phyloP scores from a whole-genome alignment of 208 protist genomes.

The Leishmania mexicana region DNA sequence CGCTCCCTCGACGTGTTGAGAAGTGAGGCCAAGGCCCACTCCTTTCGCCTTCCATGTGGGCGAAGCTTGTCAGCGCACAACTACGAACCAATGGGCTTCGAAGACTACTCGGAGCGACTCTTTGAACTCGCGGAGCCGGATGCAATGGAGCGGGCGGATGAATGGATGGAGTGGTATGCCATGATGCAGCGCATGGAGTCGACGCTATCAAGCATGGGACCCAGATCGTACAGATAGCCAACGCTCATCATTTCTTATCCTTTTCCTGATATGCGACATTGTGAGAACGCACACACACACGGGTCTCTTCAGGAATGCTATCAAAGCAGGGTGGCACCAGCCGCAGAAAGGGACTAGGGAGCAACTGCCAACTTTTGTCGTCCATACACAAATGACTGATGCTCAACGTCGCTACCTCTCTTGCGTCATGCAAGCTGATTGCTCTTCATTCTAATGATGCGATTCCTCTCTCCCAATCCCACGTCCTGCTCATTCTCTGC shows the following conservation, averaged over 20 bases:
- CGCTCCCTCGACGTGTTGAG: slow-evolving; percentile 26
- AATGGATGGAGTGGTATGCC: slow-evolving; percentile 84
- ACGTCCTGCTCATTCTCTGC: neutral
- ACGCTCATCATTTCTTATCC: neutral
- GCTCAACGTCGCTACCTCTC: neutral
- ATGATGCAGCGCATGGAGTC: slow-evolving; percentile 43
- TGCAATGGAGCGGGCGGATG: slow-evolving; percentile 46
- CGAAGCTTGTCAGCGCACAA: slow-evolving; percentile 43
- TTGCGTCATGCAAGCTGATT: neutral
- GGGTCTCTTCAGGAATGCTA: neutral
- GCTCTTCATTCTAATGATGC: neutral
- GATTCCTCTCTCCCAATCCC: neutral
- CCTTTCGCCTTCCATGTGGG: slow-evolving; percentile 65
- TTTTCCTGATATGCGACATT: slow-evolving; percentile 1
- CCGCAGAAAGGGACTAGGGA: neutral
- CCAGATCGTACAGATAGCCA: neutral
- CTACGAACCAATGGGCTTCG: slow-evolving; percentile 62
- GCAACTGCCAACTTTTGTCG: neutral
- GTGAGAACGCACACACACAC: neutral
- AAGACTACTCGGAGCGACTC: slow-evolving; percentile 80
- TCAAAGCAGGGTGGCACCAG: neutral
- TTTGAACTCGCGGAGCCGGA: slow-evolving; percentile 78
- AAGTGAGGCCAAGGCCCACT: slow-evolving; percentile 12
- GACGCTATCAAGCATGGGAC: slow-evolving; percentile 14
- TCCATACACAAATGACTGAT: neutral